A percentile compares a stretch with the other conserved stretches of the same genome.
Conservation (phyloP, 352 stramenopile species). For the Phytopythium vexans region DNA sequence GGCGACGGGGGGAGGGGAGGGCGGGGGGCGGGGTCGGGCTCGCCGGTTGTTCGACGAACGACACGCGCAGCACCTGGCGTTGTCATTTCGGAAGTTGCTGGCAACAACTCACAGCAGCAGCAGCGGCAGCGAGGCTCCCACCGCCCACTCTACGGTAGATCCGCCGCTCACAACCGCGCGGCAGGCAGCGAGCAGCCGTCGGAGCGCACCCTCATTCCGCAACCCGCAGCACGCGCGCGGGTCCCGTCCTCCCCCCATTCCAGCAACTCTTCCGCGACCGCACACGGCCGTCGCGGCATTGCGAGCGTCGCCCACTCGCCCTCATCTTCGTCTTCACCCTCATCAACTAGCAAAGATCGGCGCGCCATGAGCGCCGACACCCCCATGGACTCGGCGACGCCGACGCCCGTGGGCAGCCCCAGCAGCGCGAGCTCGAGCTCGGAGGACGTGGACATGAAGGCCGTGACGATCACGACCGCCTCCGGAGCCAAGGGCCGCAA, state of each 20-base stretch:
- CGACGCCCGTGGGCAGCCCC: constrained; percentile 10
- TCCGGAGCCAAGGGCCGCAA: constrained; percentile 42
- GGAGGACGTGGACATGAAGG: not conserved
- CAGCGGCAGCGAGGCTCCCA: constrained; percentile 3
- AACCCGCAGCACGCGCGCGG: not conserved
- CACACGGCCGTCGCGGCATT: constrained; percentile 24
- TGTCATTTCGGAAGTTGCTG: constrained; percentile 63
- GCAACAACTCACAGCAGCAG: constrained; percentile 22
- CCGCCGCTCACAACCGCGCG: constrained; percentile 6
- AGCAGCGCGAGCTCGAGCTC: not conserved
- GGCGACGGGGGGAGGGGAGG: constrained; percentile 7
- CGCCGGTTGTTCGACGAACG: constrained; percentile 25
- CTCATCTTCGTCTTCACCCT: not conserved
- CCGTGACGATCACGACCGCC: constrained; percentile 6
- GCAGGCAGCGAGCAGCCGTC: not conserved
- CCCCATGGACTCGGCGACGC: constrained; percentile 17
- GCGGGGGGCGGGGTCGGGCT: constrained; percentile 17
- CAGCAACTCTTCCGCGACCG: not conserved
- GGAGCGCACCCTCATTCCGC: constrained; percentile 2
- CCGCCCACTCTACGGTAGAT: constrained; percentile 8
- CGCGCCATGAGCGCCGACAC: constrained; percentile 22
- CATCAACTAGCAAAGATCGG: not conserved
- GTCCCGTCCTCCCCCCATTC: not conserved
- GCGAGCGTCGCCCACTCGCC: constrained; percentile 1
- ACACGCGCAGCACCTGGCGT: constrained; percentile 33